Evolutionary conservation across 805 yeast species (phyloP).

Genomic region (Cyberlindnera maclurae): DNA sequence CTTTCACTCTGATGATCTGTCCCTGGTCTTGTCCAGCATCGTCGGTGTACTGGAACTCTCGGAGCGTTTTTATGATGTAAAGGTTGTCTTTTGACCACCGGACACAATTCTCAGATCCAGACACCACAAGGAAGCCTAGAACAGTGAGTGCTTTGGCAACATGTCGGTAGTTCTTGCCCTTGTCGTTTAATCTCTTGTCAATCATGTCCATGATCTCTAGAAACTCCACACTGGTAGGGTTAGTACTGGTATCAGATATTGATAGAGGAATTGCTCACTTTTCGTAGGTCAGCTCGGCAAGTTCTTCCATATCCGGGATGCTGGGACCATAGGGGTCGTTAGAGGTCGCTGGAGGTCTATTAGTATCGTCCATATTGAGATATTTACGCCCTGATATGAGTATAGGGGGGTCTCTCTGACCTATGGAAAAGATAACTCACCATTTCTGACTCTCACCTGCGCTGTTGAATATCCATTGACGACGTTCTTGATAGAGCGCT

Average conservation of each 20-base stretch:
- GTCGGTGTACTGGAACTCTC: constrained; percentile 83
- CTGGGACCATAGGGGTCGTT: constrained; percentile 86
- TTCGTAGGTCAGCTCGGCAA: constrained; percentile 67
- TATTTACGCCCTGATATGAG: too few relatives aligned
- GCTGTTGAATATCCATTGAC: constrained; percentile 77
- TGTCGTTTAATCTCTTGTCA: constrained; percentile 86
- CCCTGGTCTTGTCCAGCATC: constrained; percentile 82
- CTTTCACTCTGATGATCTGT: constrained; percentile 78
- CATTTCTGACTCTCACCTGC: constrained; percentile 80
- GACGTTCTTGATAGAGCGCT: constrained; percentile 74
- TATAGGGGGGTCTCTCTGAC: not conserved
- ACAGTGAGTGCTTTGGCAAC: constrained; percentile 86
- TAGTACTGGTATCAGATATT: constrained; percentile 2
- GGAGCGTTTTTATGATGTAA: constrained; percentile 79
- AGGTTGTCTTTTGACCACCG: constrained; percentile 87
- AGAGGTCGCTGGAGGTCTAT: constrained; percentile 52
- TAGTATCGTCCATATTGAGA: constrained; percentile 1
- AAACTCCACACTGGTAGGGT: constrained; percentile 48
- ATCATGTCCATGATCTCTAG: constrained; percentile 91
- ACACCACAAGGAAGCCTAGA: constrained; percentile 79
- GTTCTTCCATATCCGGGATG: constrained; percentile 72
- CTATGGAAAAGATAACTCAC: constrained; percentile 15
- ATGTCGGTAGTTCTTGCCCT: constrained; percentile 96
- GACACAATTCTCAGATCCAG: constrained; percentile 84
- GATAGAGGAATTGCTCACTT: constrained; percentile 20